Percentiles rank a stretch among this genome's conserved stretches.
These are phyloP conservation scores for Capillidium rhysosporum DNA, from an alignment of 371 early-diverging fungal genomes.

Conservation along the genomic window DNA sequence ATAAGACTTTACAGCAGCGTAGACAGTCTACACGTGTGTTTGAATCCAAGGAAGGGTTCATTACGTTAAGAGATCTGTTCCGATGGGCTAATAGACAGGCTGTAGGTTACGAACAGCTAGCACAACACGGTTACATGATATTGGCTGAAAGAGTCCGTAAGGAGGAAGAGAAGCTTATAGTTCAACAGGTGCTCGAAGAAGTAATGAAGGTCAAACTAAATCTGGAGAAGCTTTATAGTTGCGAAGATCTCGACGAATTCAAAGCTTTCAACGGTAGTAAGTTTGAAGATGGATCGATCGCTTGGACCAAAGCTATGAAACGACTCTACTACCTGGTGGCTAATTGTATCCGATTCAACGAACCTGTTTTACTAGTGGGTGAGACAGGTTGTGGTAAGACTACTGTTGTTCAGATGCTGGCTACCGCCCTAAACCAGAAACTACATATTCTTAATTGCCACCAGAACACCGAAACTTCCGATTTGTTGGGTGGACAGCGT, in stretches of 20 bases:
- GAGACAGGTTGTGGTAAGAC: slow-evolving; percentile 99
- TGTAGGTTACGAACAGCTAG: slow-evolving; percentile 54
- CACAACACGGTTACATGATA: slow-evolving; percentile 88
- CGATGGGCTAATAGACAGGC: slow-evolving; percentile 90
- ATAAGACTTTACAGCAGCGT: slow-evolving; percentile 58
- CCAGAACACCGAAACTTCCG: slow-evolving; percentile 92
- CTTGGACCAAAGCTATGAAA: slow-evolving; percentile 91
- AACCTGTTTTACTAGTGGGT: slow-evolving; percentile 95
- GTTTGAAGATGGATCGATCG: slow-evolving; percentile 31
- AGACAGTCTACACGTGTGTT: slow-evolving; percentile 73
- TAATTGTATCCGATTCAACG: slow-evolving; percentile 60
- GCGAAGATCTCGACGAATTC: slow-evolving; percentile 29
- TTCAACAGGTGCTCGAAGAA: slow-evolving; percentile 64
- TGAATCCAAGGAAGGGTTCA: slow-evolving; percentile 80
- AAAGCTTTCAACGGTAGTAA: slow-evolving; percentile 11
- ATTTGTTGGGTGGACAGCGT: slow-evolving; percentile 95
- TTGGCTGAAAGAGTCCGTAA: slow-evolving; percentile 84
- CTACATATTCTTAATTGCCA: slow-evolving; percentile 93
- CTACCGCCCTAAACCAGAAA: slow-evolving; percentile 31
- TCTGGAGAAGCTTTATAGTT: slow-evolving; percentile 41
- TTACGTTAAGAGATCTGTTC: slow-evolving; percentile 97
- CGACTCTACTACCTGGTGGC: slow-evolving; percentile 76
- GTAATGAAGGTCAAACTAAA: slow-evolving; percentile 54
- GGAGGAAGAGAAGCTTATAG: slow-evolving; percentile 62
- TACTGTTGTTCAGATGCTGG: slow-evolving; percentile 88